Evolutionary conservation across 371 early-diverging fungal genomes (phyloP), one percentile per base, ranked within the genome.

Genomic region (Mortierella sp.): DNA sequence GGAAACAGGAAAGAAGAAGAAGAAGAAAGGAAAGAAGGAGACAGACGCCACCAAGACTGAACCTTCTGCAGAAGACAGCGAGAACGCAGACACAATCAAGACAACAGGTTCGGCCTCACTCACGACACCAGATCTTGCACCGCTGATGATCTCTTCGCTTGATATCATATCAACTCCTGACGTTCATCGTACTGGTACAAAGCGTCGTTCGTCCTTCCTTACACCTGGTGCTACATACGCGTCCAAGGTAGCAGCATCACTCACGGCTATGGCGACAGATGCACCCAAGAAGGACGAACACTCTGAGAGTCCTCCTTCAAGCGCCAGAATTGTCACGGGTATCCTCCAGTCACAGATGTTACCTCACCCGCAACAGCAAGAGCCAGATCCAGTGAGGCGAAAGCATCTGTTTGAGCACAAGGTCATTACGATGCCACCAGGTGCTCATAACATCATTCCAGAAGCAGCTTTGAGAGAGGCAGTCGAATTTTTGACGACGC

Each of bases 401-500:
- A 54, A 55, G 39, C 46, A 30, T 14, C 52, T 61, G 3, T 74
- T 74, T 42, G 38, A 38, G 21, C 76, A 74, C 54, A 74, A 69
- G 21, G 52, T 74, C 10, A 68, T 74, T 30, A 53, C 69, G 2
- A 10, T 74, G 8, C 46, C 76, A 2, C 76, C 76, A 2, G 76
- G 76, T 26, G 60, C 76, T 2, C 76, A 74, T 28, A 68, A 38
- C 48, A 27, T 43, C 14, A 69, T 74, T 38, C 58, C 69, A 3
- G 76, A 74, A 13, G 61, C 64, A 18, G 28, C 39, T 23, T 58
- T 74, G 31, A 64, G 56, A 47, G 76, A 74, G 41, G 76, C 76
- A 0, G 61, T 74, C 13, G 58, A 57, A 3, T 74, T 74, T 24
- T 30, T 74, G 10, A 50, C 31, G 43, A 18, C 50, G 1, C 65